Evolutionary conservation across 768 basidiomycete species (phyloP).

Genomic region (Pholiota conissans): DNA sequence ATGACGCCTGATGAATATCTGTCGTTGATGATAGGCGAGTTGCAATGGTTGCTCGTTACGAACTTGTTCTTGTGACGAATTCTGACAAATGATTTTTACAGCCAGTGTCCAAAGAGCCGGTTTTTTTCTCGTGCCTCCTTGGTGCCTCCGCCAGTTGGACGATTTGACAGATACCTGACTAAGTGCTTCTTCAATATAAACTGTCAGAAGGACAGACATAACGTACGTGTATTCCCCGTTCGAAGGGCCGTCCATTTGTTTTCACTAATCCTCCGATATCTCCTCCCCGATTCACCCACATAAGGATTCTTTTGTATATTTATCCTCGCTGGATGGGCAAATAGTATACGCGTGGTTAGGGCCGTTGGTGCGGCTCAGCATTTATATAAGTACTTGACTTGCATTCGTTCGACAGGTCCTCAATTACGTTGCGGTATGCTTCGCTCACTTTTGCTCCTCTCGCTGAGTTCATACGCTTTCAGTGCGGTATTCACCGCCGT

Average conservation of each 20-base stretch:
- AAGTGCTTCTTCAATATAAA: background rate
- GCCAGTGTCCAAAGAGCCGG: no score
- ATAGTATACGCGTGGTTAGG: slow-evolving; percentile 1
- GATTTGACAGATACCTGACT: background rate
- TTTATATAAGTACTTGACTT: background rate
- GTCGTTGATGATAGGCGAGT: slow-evolving; percentile 4
- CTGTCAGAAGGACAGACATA: background rate
- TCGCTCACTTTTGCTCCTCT: background rate
- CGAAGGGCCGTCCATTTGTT: background rate
- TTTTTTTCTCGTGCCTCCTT: no score
- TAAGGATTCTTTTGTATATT: background rate
- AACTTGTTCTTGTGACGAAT: background rate
- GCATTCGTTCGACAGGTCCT: background rate
- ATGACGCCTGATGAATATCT: background rate
- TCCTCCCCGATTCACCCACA: slow-evolving; percentile 1
- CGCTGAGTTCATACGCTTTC: background rate
- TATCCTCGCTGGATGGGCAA: background rate
- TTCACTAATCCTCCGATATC: slow-evolving; percentile 4
- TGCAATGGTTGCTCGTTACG: background rate
- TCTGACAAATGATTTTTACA: slow-evolving; percentile 1
- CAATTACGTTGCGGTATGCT: background rate
- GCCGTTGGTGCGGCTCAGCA: slow-evolving; percentile 4
- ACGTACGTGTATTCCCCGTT: background rate
- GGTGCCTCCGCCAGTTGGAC: no score
- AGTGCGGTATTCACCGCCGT: background rate